Base-by-base conservation (phyloP, 2,329 filamentous ascomycete species). In the Bipolaris cookei region DNA sequence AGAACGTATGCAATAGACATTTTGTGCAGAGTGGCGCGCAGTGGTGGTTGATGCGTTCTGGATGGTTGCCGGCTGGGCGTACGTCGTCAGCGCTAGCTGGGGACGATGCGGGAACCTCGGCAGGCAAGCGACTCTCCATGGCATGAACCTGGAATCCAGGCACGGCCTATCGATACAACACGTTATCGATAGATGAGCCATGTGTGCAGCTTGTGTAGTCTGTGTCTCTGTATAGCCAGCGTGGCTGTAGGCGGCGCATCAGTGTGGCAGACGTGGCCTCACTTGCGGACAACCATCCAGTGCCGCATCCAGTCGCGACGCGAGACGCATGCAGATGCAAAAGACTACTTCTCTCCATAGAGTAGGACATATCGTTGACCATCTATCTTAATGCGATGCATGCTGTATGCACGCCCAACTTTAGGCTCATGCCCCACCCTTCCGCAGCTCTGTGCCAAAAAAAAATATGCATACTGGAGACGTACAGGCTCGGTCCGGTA, bases 61-160 rank as follows among this genome's bases (percentile, higher is more conserved):
- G 46, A 56, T 46, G 16, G 47, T 41, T 50, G 30, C 53, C 23
- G 52, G 50, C 54, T 57, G 54, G 50, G 54, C 54, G 20, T 41
- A 57, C 54, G 54, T 57, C 50, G 54, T 53, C 43, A 52, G 34
- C 43, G 37, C 54, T 56, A 47, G 38, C 44, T 34, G 37, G 50
- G 39, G 50, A 43, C 23, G 37, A 38, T 42, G 50, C 30, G 49
- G 54, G 54, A 32, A 37, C 54, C 54, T 52, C 54, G 54, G 54
- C 37, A 48, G 38, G 34, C 37, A 54, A 56, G 51, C 58, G 58
- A 52, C 61, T 56, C 56, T 20, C 48, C 46, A 39, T 58, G 21
- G 10, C 28, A 30, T 30, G 41, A 48, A 14, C 54, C 49, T 52
- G 46, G 50, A 51, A 41, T 38, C 54, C 50, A 57, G 54, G 50